Evolutionary conservation across 2,329 filamentous ascomycete genomes (phyloP), one percentile per base, ranked within the genome.

Genomic region (Pseudonectria foliicola): DNA sequence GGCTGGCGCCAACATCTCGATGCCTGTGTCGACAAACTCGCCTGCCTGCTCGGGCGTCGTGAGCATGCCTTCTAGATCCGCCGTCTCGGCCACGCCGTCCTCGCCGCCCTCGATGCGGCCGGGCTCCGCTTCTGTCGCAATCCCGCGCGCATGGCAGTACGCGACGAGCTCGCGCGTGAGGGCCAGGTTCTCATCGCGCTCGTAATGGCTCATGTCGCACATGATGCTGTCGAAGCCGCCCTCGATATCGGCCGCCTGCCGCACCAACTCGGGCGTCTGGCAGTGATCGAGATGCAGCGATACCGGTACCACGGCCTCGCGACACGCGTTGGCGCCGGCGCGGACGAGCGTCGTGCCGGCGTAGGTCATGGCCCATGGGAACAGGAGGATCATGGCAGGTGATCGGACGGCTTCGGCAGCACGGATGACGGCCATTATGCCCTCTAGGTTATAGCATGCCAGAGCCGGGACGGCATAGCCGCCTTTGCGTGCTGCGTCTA

Each of bases 191-290:
- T 85, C 80, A 32, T 70, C 78, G 44, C 76, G 77, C 44, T 82
- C 79, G 52, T 82, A 77, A 52, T 85, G 81, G 40, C 69, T 76
- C 80, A 85, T 86, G 57, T 86, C 82, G 0, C 85, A 76, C 82
- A 86, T 85, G 55, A 86, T 84, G 37, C 67, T 72, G 52, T 85
- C 81, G 46, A 85, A 85, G 29, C 37, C 37, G 5, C 24, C 18
- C 24, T 27, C 18, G n/a, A 27, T 5, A n/a, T 27, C 32, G 2
- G 75, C 75, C 0, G 76, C 77, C 0, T 59, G 60, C 3, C 68
- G 67, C 34, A 82, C 77, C n/a, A 77, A 68, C 38, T 71, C 70
- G 7, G 73, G 70, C 6, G 68, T 69, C 49, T 82, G 78, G 5
- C 74, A 75, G 55, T 83, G 79, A 60, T 84, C 79, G 48, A 84